Evolutionary conservation across 345 rosid species (phyloP), one percentile per base, ranked within the genome.

Genomic region (Pelargonium nanum): DNA sequence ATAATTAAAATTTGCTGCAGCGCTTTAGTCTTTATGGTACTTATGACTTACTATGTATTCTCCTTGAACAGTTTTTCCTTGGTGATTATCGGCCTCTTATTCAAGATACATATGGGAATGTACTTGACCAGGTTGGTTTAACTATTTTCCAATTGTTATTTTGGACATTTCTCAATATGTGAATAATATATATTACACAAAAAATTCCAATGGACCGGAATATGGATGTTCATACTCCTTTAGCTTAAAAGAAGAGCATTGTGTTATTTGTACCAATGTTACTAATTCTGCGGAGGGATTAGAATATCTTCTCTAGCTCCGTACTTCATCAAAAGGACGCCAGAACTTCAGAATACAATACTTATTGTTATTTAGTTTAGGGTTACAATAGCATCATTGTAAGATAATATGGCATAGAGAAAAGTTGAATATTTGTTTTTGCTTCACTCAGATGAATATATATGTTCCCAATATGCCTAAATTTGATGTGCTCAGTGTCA

Each of bases 71-170:
- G 99, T 94, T 94, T 70, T 94, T 84, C 79, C 86, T 94, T 32
- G 99, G 99, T 71, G 99, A 94, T 73, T 94, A 88, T 76, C 96
- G 99, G 26, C 99, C 99, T 16, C 69, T 94, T 65, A 66, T 87
- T 62, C 95, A 88, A 61, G 99, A 94, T 78, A 70, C 83, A 59
- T 64, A 74, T 48, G 99, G 97, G 48, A 80, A 90, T 75, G 86
- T 83, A 62, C 85, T 94, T 72, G 99, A 94, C 74, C 96, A 86
- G 96, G 99, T 94, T 68, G 55, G 78, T 60, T n/a, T 70, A 64
- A 57, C 66, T 52, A 22, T 44, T 21, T 68, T 57, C 60, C 23
- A 44, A 20, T 62, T 26, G 19, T 53, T 1, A 2, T 48, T 51
- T 20, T 44, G 19, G 24, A 30, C 24, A 15, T 24, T 65, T 59